Conservation (phyloP, 441 rosid species). For the Erodium chrysanthum region DNA sequence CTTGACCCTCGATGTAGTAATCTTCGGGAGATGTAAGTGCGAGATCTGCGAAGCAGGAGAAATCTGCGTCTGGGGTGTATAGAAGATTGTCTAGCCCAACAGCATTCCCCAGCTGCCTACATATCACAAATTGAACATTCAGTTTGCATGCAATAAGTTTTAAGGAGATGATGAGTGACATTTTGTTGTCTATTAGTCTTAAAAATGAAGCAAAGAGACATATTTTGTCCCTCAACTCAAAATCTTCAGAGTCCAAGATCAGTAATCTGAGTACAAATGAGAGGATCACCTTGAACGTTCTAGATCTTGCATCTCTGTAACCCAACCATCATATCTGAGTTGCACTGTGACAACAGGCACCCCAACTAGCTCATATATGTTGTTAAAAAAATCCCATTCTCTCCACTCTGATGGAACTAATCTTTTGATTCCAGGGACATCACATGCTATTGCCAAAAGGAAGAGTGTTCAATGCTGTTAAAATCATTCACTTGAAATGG, state of each 20-base stretch:
- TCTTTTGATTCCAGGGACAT: slow-evolving; percentile 91
- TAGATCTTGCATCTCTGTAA: slow-evolving; percentile 74
- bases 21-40: slow-evolving; percentile 87
- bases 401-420: slow-evolving; percentile 76
- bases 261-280: slow-evolving; percentile 1
- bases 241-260: background rate
- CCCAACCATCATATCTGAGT: slow-evolving; percentile 97
- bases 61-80: slow-evolving; percentile 96
- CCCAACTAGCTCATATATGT: slow-evolving; percentile 78
- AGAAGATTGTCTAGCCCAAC: slow-evolving; percentile 85
- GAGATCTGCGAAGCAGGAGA: slow-evolving; percentile 90
- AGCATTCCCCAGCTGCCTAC: slow-evolving; percentile 73
- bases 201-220: slow-evolving; percentile 4
- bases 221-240: background rate
- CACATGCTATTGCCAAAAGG: slow-evolving; percentile 52
- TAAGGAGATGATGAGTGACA: background rate
- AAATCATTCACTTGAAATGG: background rate
- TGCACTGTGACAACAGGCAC: slow-evolving; percentile 91
- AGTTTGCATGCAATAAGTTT: background rate
- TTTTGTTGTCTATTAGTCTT: background rate
- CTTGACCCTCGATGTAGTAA: slow-evolving; percentile 92
- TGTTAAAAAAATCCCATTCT: slow-evolving; percentile 58
- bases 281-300: slow-evolving; percentile 63
- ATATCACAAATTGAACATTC: slow-evolving; percentile 12
- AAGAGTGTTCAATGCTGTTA: slow-evolving; percentile 8